A percentile compares a stretch with the other conserved stretches of the same genome.
Conservation (phyloP, 148 eudicot genomes). For the Amaranthus palmeri region DNA sequence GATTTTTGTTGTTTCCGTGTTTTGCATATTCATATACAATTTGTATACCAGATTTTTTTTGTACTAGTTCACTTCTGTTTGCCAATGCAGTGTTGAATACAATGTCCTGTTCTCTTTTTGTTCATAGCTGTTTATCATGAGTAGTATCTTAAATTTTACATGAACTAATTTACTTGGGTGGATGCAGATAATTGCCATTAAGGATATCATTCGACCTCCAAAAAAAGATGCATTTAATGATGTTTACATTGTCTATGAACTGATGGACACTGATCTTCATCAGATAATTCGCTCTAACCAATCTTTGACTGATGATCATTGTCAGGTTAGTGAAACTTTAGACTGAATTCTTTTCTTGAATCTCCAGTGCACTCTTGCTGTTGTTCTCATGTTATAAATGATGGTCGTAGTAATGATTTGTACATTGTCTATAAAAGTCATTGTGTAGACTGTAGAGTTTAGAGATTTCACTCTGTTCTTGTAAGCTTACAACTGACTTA, state of each 20-base stretch:
- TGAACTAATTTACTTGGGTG: neutral
- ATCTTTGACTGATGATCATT: conserved; percentile 52
- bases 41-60: neutral
- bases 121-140: neutral
- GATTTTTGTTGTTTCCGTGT: neutral
- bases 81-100: neutral
- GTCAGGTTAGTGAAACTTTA: conserved; percentile 40
- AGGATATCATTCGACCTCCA: conserved; percentile 68
- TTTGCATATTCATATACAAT: neutral
- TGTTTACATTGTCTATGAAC: conserved; percentile 70
- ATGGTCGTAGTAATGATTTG: neutral
- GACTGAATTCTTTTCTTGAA: neutral
- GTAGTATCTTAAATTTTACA: neutral
- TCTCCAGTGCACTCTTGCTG: neutral
- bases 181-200: conserved; percentile 51
- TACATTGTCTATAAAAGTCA: neutral
- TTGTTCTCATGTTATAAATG: neutral
- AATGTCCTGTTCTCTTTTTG: too few species aligned
- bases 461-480: neutral
- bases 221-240: conserved; percentile 54
- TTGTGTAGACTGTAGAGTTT: neutral
- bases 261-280: conserved; percentile 83
- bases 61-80: neutral
- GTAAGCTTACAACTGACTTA: neutral
- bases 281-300: conserved; percentile 69